Conservation (phyloP, 2,329 filamentous ascomycete genomes). For the Cladosporium sp. region DNA sequence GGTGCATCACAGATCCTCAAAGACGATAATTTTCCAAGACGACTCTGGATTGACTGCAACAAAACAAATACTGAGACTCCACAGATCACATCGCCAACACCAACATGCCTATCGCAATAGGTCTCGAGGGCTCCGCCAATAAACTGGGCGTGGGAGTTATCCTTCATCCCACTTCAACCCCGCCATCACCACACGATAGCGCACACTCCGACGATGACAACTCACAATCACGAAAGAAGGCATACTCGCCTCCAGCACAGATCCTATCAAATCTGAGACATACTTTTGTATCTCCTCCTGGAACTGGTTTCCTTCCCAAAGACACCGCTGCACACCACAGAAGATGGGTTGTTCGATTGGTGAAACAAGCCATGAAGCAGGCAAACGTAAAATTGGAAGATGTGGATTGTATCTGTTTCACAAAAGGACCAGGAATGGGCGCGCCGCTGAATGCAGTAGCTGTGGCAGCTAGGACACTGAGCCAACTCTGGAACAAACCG, state of each 20-base stretch:
- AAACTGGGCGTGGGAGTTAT: constrained; percentile 95
- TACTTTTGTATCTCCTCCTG: constrained; percentile 87
- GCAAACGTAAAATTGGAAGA: constrained; percentile 59
- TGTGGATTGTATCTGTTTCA: constrained; percentile 92
- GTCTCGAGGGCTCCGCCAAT: constrained; percentile 91
- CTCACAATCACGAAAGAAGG: constrained; percentile 13
- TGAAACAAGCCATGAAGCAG: constrained; percentile 70
- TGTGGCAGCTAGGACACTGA: constrained; percentile 74
- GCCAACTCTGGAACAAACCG: constrained; percentile 79
- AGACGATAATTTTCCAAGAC: no score
- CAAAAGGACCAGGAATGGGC: constrained; percentile 93
- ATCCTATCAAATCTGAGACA: constrained; percentile 93
- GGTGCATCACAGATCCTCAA: no score
- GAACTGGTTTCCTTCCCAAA: constrained; percentile 91
- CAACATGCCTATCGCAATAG: constrained; percentile 56
- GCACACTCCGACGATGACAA: constrained; percentile 29
- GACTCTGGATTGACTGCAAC: background rate
- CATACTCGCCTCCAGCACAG: constrained; percentile 44
- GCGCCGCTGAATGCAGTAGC: constrained; percentile 84
- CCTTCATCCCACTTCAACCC: constrained; percentile 55
- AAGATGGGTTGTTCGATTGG: constrained; percentile 73
- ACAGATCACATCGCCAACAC: background rate
- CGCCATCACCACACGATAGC: constrained; percentile 31
- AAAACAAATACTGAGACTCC: background rate
- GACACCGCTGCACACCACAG: constrained; percentile 94